Base-by-base conservation (phyloP, 2,329 filamentous ascomycete species). In the Teratosphaeria zuluensis region DNA sequence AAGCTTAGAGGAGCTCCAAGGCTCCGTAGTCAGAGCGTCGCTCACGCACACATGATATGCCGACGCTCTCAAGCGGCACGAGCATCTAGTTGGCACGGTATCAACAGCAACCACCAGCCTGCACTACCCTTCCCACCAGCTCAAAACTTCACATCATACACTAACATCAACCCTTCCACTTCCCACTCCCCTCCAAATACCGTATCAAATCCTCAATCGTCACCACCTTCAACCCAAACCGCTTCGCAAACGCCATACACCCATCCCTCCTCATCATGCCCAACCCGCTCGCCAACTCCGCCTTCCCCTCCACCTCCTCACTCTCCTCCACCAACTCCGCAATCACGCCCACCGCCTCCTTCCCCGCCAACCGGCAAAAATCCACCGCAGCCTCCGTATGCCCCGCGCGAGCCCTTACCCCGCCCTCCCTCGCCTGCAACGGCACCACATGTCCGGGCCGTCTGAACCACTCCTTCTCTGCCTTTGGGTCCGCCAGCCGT, bases 311-410 rank as follows among this genome's bases (percentile, higher is more conserved):
- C 2, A 90, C 81, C 73, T 85, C 83, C 63, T 84, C 83, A 0
- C 92, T 92, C 66, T 95, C 91, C 63, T 92, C 89, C 52, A 99
- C 90, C 62, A 99, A 76, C 78, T 99, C 94, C 67, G 88, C 90
- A 70, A 97, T 97, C 28, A 90, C 92, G 42, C 84, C 90, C 1
- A 87, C 92, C 55, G 82, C 81, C 62, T 76, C 74, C 77, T 90
- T 92, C 1, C 91, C 91, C 0, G 92, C 87, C 60, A 99, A 76
- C 55, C 87, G 79, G 73, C 92, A 96, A 71, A 99, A 85, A 73
- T 99, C 94, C 4, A 95, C 83, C 9, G 88, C 90, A 1, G 94
- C 94, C 79, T 99, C 94, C 11, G 94, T 99, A 74, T 99, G 94
- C 3, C 94, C 94, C 55, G 80, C 80, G 16, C 94, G 77, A 70